These are phyloP conservation scores for Heracleum sosnowskyi DNA, from an alignment of 129 eudicot species.

Conservation along the genomic window DNA sequence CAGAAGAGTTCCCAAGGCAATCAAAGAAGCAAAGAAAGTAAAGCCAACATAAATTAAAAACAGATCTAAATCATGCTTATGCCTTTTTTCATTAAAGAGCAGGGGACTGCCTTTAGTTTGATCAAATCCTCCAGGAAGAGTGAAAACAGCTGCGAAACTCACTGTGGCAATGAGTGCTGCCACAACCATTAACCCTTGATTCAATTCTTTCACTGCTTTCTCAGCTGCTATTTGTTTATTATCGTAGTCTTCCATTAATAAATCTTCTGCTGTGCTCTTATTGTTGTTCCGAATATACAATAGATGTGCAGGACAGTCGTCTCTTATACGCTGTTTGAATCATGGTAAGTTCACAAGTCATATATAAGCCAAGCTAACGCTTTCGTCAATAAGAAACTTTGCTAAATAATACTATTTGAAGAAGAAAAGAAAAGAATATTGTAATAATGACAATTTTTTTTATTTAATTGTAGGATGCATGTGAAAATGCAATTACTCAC, in stretches of 20 bases:
- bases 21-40: conserved; percentile 3
- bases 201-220: conserved; percentile 8
- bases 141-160: conserved; percentile 5
- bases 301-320: conserved; percentile 7
- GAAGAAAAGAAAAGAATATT: not conserved
- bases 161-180: conserved; percentile 8
- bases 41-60: not conserved
- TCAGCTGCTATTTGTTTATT: not conserved
- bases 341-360: too few relatives aligned
- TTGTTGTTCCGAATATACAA: not conserved
- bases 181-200: conserved; percentile 16
- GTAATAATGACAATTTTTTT: not conserved
- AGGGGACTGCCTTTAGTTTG: not conserved
- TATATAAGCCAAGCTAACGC: too few relatives aligned
- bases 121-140: conserved; percentile 10
- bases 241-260: not conserved
- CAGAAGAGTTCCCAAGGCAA: conserved; percentile 11
- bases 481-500: not conserved
- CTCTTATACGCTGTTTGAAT: not conserved
- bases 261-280: not conserved
- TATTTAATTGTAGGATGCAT: not conserved
- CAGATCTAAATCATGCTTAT: not conserved
- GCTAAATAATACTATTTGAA: too few relatives aligned
- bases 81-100: not conserved
- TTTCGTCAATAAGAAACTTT: not conserved